Base-by-base conservation (phyloP, 108 stramenopile genomes). In the Nitzschia sp. region DNA sequence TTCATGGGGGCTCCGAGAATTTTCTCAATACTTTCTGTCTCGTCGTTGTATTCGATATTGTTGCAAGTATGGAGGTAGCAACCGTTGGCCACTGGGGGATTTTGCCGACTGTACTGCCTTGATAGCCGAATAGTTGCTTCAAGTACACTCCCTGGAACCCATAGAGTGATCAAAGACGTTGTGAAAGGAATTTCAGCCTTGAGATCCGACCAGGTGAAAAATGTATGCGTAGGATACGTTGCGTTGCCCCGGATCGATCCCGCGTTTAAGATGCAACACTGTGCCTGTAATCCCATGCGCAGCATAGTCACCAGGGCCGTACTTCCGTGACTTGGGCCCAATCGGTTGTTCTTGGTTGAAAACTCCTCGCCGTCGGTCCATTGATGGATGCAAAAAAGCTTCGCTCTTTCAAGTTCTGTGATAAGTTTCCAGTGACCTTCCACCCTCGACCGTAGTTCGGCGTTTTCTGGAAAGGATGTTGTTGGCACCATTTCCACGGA, bases 161-260 rank as follows among this genome's bases (percentile, higher is more conserved):
- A 18, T 15, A 76, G 18, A 9, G 66, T 53, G 26, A 70, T 45
- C 42, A 85, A 33, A 27, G 46, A 31, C 17, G 68, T 75, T 0
- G 68, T 56, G 49, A 85, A 85, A 0, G 79, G 76, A 8, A 85
- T 32, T 53, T 81, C 84, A 2, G 77, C 28, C 48, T 79, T 75
- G 15, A 85, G 70, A 79, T 85, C 84, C 9, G 51, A 38, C 58
- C 68, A 77, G 3, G 78, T 76, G 54, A 85, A 76, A 32, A 59
- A 74, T 13, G 60, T 59, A 1, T 67, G 59, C 21, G 27, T 24
- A 23, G 35, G 42, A 53, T 81, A 85, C 13, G 29, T 48, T 23
- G 51, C 54, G 18, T 57, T 49, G 21, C 68, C 84, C 13, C 79
- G 78, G 30, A 85, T 77, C 27, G 53, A 49, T n/a, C 80, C 84